phyloP scores from a whole-genome alignment of 768 basidiomycete genomes.

The Pholiota conissans region DNA sequence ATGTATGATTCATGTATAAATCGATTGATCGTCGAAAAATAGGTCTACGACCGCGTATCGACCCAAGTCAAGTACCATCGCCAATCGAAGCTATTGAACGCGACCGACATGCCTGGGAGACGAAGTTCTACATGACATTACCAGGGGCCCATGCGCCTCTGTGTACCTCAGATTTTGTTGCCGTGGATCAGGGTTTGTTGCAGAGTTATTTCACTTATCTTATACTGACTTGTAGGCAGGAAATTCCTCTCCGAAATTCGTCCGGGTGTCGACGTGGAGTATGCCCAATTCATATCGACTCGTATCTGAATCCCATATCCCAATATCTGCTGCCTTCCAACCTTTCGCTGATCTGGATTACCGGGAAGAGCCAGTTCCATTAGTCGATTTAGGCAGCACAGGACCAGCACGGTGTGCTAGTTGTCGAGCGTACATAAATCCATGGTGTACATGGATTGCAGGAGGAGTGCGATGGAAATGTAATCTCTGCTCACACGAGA shows the following conservation, averaged over 20 bases:
- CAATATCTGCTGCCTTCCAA: constrained; percentile 82
- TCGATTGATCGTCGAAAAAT: constrained; percentile 5
- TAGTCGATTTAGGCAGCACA: constrained; percentile 65
- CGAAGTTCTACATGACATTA: constrained; percentile 61
- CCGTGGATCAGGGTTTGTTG: constrained; percentile 81
- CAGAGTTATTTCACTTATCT: background rate
- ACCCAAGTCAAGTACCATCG: constrained; percentile 90
- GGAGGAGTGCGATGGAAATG: constrained; percentile 90
- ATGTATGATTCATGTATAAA: background rate
- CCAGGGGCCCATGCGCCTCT: constrained; percentile 69
- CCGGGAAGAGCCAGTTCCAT: constrained; percentile 76
- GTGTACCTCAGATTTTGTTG: constrained; percentile 82
- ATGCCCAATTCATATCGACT: constrained; percentile 81
- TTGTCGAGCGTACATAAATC: constrained; percentile 91
- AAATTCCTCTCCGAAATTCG: constrained; percentile 89
- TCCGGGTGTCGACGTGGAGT: constrained; percentile 88
- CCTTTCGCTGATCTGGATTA: constrained; percentile 85
- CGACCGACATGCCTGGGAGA: constrained; percentile 80
- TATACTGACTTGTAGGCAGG: constrained; percentile 37
- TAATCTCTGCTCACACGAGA: constrained; percentile 84
- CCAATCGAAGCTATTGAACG: constrained; percentile 76
- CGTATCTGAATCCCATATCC: constrained; percentile 79
- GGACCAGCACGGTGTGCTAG: constrained; percentile 85
- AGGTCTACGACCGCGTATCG: constrained; percentile 83
- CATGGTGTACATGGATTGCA: constrained; percentile 85